Conservation (phyloP, 768 basidiomycete genomes). For the Pilatotrama ljubarskyi region DNA sequence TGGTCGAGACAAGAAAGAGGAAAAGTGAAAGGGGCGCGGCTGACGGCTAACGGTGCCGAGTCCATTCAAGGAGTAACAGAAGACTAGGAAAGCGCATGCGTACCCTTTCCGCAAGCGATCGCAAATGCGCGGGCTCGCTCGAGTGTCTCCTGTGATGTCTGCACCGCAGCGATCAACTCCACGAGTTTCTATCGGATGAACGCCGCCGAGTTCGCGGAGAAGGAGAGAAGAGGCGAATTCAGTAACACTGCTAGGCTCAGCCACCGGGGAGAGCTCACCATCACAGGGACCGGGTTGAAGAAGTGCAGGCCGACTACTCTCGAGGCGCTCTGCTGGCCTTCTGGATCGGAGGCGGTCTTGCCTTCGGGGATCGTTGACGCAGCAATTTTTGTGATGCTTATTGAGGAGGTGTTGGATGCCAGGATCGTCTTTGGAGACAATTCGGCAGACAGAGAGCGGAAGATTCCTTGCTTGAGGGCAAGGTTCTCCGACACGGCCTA, state of each 20-base stretch:
- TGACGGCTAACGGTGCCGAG: not conserved
- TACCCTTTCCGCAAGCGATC: conserved; percentile 86
- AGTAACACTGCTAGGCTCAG: too few relatives aligned
- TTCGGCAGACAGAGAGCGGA: conserved; percentile 65
- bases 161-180: conserved; percentile 91
- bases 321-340: conserved; percentile 62
- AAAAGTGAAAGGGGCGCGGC: not conserved
- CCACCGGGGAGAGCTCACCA: conserved; percentile 53
- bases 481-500: conserved; percentile 89
- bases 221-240: not conserved
- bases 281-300: conserved; percentile 96
- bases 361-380: conserved; percentile 68
- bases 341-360: conserved; percentile 55
- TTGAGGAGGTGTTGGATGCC: conserved; percentile 92
- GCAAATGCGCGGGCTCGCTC: conserved; percentile 81
- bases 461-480: conserved; percentile 75
- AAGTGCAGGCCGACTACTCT: conserved; percentile 91
- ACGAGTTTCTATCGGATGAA: conserved; percentile 65
- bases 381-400: conserved; percentile 93
- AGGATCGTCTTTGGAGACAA: conserved; percentile 76
- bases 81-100: conserved; percentile 5
- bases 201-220: not conserved
- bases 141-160: conserved; percentile 79
- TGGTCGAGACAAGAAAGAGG: not conserved
- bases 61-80: not conserved